phyloP scores from a whole-genome alignment of 805 yeast species.

The Starmerella vitae region DNA sequence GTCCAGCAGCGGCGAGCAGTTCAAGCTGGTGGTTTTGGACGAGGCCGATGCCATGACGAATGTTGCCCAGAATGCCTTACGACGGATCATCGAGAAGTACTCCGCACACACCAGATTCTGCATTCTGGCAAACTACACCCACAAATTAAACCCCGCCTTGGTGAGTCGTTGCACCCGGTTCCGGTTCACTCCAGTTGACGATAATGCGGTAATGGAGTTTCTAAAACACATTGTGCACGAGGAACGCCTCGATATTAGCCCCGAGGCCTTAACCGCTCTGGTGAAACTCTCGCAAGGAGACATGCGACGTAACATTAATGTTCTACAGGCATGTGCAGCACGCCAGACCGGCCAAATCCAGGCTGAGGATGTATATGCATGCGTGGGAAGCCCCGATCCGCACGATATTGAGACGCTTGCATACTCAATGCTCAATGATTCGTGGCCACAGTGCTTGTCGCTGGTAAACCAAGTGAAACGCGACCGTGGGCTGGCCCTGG shows the following conservation, averaged over 20 bases:
- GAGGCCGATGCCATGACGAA: slow-evolving; percentile 97
- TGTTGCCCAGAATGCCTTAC: slow-evolving; percentile 88
- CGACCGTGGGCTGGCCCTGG: slow-evolving; percentile 73
- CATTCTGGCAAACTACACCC: slow-evolving; percentile 89
- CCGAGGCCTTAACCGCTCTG: slow-evolving; percentile 52
- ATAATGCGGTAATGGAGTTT: slow-evolving; percentile 54
- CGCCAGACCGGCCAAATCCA: slow-evolving; percentile 51
- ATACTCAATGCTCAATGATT: slow-evolving; percentile 68
- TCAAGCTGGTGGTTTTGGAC: slow-evolving; percentile 81
- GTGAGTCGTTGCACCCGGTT: slow-evolving; percentile 90
- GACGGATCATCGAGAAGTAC: slow-evolving; percentile 88
- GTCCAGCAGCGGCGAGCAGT: slow-evolving; percentile 33
- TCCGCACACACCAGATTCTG: slow-evolving; percentile 93
- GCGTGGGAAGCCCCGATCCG: slow-evolving; percentile 93
- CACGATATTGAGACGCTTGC: slow-evolving; percentile 62
- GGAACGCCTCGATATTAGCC: slow-evolving; percentile 48
- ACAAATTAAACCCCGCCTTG: slow-evolving; percentile 88
- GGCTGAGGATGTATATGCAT: slow-evolving; percentile 70
- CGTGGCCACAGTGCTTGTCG: slow-evolving; percentile 65
- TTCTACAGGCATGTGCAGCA: slow-evolving; percentile 84
- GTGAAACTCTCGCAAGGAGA: slow-evolving; percentile 77
- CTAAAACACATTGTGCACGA: slow-evolving; percentile 52
- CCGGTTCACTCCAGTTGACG: slow-evolving; percentile 71
- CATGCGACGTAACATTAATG: slow-evolving; percentile 90
- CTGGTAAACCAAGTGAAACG: slow-evolving; percentile 55